Conservation (phyloP, 768 basidiomycete genomes). For the Collybiopsis confluens region DNA sequence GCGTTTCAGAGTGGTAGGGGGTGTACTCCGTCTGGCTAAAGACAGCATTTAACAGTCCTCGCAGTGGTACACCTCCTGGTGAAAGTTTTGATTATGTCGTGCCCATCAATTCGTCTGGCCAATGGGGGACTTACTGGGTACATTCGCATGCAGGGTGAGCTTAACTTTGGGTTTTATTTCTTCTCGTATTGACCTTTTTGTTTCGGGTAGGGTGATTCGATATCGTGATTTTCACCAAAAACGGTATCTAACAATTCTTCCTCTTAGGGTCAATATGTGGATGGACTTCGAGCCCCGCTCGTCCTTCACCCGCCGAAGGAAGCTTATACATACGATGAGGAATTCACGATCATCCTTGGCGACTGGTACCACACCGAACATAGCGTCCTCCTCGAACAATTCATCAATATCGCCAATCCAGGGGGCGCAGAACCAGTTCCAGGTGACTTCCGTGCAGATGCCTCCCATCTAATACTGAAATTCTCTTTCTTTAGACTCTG, state of each 20-base stretch:
- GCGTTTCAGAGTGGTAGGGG: conserved; percentile 76
- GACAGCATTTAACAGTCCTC: not conserved
- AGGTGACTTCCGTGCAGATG: conserved; percentile 42
- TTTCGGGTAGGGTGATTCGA: conserved; percentile 52
- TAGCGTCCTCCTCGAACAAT: conserved; percentile 52
- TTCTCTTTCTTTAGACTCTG: conserved; percentile 49
- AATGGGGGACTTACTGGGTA: conserved; percentile 81
- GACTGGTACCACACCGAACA: conserved; percentile 95
- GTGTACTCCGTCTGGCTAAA: not conserved
- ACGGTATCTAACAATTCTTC: too few relatives aligned
- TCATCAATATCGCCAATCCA: conserved; percentile 72
- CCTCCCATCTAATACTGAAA: not conserved
- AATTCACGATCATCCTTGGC: conserved; percentile 79
- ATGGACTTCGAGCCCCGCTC: conserved; percentile 87
- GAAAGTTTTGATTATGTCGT: conserved; percentile 71
- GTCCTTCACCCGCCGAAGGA: conserved; percentile 68
- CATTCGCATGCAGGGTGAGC: conserved; percentile 62
- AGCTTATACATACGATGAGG: conserved; percentile 78
- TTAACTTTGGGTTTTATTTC: not conserved
- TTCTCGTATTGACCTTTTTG: not conserved
- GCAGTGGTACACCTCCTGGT: conserved; percentile 75
- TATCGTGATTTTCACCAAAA: conserved; percentile 33
- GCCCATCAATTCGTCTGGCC: conserved; percentile 60
- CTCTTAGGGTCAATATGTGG: conserved; percentile 76
- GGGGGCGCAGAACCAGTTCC: conserved; percentile 87